Conservation (phyloP, 345 rosid species). For the Atalantia buxifolia region DNA sequence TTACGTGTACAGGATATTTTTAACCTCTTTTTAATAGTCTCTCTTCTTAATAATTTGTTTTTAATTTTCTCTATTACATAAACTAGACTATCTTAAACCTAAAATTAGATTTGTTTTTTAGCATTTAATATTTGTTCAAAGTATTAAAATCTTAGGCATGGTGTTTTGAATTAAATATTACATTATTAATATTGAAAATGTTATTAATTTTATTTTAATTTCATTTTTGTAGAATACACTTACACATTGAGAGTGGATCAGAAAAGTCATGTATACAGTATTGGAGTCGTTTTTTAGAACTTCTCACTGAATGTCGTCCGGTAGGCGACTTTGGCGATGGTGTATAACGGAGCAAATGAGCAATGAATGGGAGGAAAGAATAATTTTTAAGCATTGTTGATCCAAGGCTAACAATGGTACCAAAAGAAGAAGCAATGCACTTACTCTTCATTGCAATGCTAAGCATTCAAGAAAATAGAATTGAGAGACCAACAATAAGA, state of each 20-base stretch:
- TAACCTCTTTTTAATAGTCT: not conserved
- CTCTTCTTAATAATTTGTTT: too few relatives aligned
- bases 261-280: conserved; percentile 71
- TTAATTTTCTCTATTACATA: not conserved
- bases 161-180: not conserved
- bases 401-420: conserved; percentile 36
- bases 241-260: conserved; percentile 66
- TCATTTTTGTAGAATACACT: conserved; percentile 43
- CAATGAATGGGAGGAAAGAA: conserved; percentile 38
- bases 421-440: conserved; percentile 50
- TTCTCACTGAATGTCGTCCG: conserved; percentile 47
- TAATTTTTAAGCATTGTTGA: conserved; percentile 41
- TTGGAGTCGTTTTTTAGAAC: conserved; percentile 59
- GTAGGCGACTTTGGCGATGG: conserved; percentile 65
- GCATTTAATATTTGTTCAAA: not conserved
- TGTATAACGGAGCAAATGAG: conserved; percentile 51
- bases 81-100: not conserved
- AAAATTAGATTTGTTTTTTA: not conserved
- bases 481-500: conserved; percentile 66
- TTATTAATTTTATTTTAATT: not conserved
- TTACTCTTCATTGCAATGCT: conserved; percentile 52
- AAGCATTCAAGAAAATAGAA: conserved; percentile 61
- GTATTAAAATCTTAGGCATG: not conserved
- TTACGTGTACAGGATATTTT: conserved; percentile 3
- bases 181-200: not conserved